Conservation (phyloP, 805 yeast species). For the Saturnispora gosingensis region DNA sequence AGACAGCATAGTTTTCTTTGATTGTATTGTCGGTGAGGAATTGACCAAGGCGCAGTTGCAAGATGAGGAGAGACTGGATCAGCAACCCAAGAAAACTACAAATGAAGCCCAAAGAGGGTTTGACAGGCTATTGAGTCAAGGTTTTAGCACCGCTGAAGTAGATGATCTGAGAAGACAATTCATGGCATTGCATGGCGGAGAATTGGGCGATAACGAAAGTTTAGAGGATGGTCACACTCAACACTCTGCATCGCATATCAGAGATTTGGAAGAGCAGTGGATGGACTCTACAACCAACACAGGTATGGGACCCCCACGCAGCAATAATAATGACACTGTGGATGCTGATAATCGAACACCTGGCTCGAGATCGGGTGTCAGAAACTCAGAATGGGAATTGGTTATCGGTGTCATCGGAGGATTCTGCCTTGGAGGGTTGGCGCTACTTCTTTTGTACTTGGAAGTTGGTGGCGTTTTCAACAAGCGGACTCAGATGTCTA, state of each 20-base stretch:
- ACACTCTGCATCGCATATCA: constrained; percentile 23
- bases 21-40: constrained; percentile 69
- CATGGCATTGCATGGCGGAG: constrained; percentile 52
- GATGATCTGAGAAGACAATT: constrained; percentile 67
- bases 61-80: constrained; percentile 52
- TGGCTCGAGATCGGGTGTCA: constrained; percentile 12
- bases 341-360: not conserved
- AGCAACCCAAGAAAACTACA: constrained; percentile 42
- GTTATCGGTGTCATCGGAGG: constrained; percentile 67
- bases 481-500: constrained; percentile 55
- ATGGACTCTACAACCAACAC: constrained; percentile 37
- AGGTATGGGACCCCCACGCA: not conserved
- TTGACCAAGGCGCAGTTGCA: constrained; percentile 45
- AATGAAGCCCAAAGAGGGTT: constrained; percentile 73
- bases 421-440: constrained; percentile 62
- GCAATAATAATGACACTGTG: constrained; percentile 17
- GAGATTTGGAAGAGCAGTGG: constrained; percentile 81
- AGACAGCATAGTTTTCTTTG: constrained; percentile 45
- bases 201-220: constrained; percentile 4
- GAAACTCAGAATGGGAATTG: constrained; percentile 48
- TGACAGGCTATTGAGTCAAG: constrained; percentile 74
- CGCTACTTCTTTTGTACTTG: constrained; percentile 52
- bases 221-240: constrained; percentile 22
- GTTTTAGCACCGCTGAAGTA: constrained; percentile 74
- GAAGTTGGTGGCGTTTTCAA: constrained; percentile 48